Evolutionary conservation across 176 grass and related monocot species (phyloP).

Genomic region (Chloris gayana): DNA sequence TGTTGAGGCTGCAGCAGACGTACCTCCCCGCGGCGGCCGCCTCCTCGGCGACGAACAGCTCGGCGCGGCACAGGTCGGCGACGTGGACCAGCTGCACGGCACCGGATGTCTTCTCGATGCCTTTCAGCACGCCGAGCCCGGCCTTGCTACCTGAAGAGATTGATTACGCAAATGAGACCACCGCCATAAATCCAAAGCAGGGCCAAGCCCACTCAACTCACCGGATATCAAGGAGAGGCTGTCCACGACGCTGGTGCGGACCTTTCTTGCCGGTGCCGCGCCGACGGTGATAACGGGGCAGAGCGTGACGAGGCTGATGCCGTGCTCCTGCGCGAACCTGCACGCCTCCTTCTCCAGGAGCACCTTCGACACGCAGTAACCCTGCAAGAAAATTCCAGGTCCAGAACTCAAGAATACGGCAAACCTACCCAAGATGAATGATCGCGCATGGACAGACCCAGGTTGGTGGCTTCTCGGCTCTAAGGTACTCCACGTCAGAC

Average conservation of each 20-base stretch:
- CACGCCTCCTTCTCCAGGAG: slow-evolving; percentile 39
- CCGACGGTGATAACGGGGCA: slow-evolving; percentile 39
- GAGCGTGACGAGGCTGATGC: slow-evolving; percentile 47
- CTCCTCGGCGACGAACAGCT: slow-evolving; percentile 66
- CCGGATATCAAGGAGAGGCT: slow-evolving; percentile 50
- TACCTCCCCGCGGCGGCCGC: slow-evolving; percentile 51
- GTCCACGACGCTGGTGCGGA: slow-evolving; percentile 29
- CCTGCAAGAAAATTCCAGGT: slow-evolving; percentile 17
- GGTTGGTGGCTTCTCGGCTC: background rate
- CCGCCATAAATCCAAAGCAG: too few species aligned
- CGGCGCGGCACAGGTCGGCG: slow-evolving; percentile 69
- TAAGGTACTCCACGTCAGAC: slow-evolving; percentile 68
- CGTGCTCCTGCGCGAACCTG: slow-evolving; percentile 42
- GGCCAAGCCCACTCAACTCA: too few species aligned
- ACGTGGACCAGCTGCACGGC: slow-evolving; percentile 35
- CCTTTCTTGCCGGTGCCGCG: slow-evolving; percentile 20
- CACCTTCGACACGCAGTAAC: slow-evolving; percentile 47
- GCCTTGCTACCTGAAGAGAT: slow-evolving; percentile 40
- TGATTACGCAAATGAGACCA: too few species aligned
- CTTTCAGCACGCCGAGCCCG: slow-evolving; percentile 30
- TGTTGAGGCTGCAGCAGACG: slow-evolving; percentile 63
- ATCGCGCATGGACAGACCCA: background rate
- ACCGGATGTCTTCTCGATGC: background rate
- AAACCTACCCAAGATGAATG: background rate
- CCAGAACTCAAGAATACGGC: too few species aligned